These are phyloP conservation scores for Pestalotiopsis sp. DNA, from an alignment of 2,329 filamentous ascomycete genomes.

Conservation along the genomic window DNA sequence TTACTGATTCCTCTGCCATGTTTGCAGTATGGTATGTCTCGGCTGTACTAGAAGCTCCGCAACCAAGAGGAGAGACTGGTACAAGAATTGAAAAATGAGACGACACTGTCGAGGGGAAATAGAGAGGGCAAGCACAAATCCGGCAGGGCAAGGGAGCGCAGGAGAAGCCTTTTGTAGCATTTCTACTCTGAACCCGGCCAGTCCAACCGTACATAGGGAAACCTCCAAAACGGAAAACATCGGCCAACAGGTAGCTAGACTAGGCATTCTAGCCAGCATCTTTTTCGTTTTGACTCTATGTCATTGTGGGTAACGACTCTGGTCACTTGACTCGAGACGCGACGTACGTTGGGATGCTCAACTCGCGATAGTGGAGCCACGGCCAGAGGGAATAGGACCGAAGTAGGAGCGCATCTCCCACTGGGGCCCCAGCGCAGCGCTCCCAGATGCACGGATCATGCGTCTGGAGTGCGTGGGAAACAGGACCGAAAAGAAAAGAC, in stretches of 20 bases:
- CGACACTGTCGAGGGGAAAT: not conserved
- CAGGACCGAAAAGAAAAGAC: not conserved
- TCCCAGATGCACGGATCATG: not conserved
- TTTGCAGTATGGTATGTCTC: not conserved
- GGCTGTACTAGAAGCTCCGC: not conserved
- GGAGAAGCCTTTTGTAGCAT: not conserved
- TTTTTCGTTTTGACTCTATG: not conserved
- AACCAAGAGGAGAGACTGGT: not conserved
- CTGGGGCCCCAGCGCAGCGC: slow-evolving; percentile 16
- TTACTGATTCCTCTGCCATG: slow-evolving; percentile 8
- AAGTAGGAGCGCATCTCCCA: slow-evolving; percentile 16
- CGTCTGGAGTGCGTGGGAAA: slow-evolving; percentile 8
- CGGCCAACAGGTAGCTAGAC: not conserved
- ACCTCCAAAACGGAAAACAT: not conserved
- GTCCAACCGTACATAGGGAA: not conserved
- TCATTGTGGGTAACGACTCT: slow-evolving; percentile 11
- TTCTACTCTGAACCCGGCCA: not conserved
- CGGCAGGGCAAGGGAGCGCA: not conserved
- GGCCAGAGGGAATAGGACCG: slow-evolving; percentile 13
- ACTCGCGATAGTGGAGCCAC: slow-evolving; percentile 11
- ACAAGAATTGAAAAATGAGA: not conserved
- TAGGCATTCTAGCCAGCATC: not conserved
- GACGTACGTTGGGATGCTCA: slow-evolving; percentile 2
- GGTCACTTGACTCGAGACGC: slow-evolving; percentile 12
- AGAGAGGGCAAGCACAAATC: not conserved